Evolutionary conservation across 2,329 filamentous ascomycete species (phyloP), one percentile per base, ranked within the genome.

Genomic region (Lachnellula occidentalis): DNA sequence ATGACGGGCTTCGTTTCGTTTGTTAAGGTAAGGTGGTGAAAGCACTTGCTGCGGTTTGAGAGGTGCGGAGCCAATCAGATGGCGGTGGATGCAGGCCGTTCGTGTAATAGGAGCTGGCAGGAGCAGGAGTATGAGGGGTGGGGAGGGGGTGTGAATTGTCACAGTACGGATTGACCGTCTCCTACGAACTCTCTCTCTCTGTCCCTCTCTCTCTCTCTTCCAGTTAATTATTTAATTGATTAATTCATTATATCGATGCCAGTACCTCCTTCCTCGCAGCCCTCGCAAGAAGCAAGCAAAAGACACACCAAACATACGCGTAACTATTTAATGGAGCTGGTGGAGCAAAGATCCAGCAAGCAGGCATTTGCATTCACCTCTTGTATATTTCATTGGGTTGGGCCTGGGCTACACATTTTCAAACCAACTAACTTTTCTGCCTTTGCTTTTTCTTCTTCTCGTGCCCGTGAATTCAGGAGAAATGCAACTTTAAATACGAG

Each of bases 1-100:
- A 43, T 62, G 48, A 36, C 50, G 14, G 57, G 55, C 42, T 39
- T 41, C 50, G n/a, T 43, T 31, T 46, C 22, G 43, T 31, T 46
- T 19, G 41, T 43, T 19, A 17, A 41, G 37, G 17, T 19, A 41
- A 41, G 2, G 17, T 17, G 17, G 34, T 50, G 22, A 37, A 34
- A 22, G 43, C 43, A 19, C 12, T 21, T 34, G 6, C 48, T 45
- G 48, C 51, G n/a, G 21, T 50, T 55, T 43, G 37, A 31, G 39
- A 22, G 27, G 17, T 31, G 34, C 17, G 7, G 19, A 12, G 14
- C 48, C 48, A 50, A 50, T 50, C 48, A 50, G 14, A 39, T 11
- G 31, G 27, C 27, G 9, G 27, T 31, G 27, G 9, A 31, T 9
- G 9, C 3, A 4, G 27, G 27, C 27, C 27, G 27, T 31, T 31